Conservation (phyloP, 2,329 filamentous ascomycete species). For the Zasmidium cellare region DNA sequence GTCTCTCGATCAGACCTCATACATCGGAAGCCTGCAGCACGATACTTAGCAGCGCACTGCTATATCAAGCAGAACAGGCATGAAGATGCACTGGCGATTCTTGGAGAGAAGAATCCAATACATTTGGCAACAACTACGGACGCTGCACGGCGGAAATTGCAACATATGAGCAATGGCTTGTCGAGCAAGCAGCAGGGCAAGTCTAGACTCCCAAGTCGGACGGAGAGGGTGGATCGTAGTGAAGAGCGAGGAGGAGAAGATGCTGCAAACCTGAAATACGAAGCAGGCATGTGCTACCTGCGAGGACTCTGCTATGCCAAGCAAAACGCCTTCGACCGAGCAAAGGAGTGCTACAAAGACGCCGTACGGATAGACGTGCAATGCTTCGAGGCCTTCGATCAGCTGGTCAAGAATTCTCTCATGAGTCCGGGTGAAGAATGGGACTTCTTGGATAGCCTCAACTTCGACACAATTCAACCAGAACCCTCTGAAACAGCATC, state of each 20-base stretch:
- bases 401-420: constrained; percentile 94
- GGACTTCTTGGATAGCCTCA: constrained; percentile 80
- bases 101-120: constrained; percentile 91
- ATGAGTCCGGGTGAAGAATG: constrained; percentile 89
- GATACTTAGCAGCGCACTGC: constrained; percentile 91
- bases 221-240: constrained; percentile 56
- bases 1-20: constrained; percentile 82
- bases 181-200: constrained; percentile 43
- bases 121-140: constrained; percentile 73
- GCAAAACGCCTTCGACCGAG: constrained; percentile 94
- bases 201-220: constrained; percentile 38
- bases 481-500: constrained; percentile 61
- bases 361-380: constrained; percentile 95
- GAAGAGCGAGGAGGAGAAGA: constrained; percentile 69
- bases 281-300: constrained; percentile 96
- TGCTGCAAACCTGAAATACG: constrained; percentile 74
- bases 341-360: constrained; percentile 98
- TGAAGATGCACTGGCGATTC: constrained; percentile 80
- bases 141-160: constrained; percentile 69
- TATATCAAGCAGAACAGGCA: constrained; percentile 88
- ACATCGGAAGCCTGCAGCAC: constrained; percentile 77
- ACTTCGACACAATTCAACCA: constrained; percentile 81
- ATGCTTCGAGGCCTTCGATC: constrained; percentile 97
- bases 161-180: constrained; percentile 60
- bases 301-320: constrained; percentile 93